Conservation (phyloP, 495 filamentous ascomycete species). For the Filosporella fistucella region DNA sequence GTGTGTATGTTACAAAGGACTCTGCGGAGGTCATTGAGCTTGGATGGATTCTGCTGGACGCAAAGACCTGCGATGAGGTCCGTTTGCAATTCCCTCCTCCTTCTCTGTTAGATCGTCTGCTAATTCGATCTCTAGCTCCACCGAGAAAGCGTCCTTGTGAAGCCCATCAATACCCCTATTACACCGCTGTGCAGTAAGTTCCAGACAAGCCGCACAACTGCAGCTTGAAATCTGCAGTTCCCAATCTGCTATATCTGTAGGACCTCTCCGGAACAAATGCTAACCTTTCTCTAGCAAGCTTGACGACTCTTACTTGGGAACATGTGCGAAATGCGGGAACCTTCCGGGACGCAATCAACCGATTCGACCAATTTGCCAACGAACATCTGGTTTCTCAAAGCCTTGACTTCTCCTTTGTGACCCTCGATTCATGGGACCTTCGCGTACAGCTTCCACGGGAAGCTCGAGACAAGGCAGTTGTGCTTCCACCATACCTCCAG, state of each 20-base stretch:
- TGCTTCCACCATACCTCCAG: conserved; percentile 92
- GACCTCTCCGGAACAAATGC: conserved; percentile 6
- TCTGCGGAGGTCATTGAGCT: conserved; percentile 98
- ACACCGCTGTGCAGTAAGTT: conserved; percentile 97
- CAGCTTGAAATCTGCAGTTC: conserved; percentile 12
- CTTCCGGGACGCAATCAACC: conserved; percentile 93
- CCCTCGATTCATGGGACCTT: conserved; percentile 96
- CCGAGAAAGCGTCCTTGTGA: conserved; percentile 93
- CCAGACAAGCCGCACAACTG: conserved; percentile 3
- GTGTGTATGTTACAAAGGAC: conserved; percentile 98
- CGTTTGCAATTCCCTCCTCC: conserved; percentile 11
- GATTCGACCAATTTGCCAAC: conserved; percentile 86
- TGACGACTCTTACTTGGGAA: conserved; percentile 98
- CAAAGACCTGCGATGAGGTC: conserved; percentile 90
- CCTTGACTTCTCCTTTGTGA: conserved; percentile 95
- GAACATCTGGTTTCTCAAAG: conserved; percentile 82
- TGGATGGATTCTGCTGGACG: conserved; percentile 93
- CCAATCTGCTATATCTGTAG: background rate
- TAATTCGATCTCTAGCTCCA: conserved; percentile 50
- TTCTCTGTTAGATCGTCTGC: conserved; percentile 5
- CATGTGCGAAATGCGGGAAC: conserved; percentile 94
- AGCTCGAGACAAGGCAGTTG: conserved; percentile 95
- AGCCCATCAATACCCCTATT: conserved; percentile 97
- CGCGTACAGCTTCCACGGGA: conserved; percentile 96
- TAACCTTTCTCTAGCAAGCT: conserved; percentile 54